A percentile compares a stretch with the other conserved stretches of the same genome.
Evolutionary conservation across 345 rosid species (phyloP).

Genomic region (Nephelium lappaceum): DNA sequence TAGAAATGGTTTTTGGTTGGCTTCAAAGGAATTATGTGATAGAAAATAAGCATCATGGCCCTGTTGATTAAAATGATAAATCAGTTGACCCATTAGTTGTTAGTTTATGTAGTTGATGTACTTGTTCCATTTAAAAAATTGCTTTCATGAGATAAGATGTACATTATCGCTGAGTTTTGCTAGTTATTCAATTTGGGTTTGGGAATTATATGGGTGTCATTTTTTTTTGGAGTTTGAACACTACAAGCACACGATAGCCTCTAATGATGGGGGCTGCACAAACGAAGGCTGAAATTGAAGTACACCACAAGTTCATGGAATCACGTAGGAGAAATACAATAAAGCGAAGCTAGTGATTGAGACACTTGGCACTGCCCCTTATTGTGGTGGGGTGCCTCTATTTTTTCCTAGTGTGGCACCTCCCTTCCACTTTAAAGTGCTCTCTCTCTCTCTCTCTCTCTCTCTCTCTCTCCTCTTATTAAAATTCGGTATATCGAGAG

Average conservation of each 20-base stretch:
- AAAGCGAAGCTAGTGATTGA: conserved; percentile 17
- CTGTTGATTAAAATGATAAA: neutral
- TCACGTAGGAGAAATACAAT: neutral
- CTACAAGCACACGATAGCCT: neutral
- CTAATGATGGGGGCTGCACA: conserved; percentile 28
- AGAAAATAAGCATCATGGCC: neutral
- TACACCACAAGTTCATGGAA: conserved; percentile 10
- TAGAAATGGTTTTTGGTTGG: neutral
- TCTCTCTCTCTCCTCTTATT: too few relatives aligned
- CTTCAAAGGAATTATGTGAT: neutral
- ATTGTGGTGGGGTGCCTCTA: conserved; percentile 19
- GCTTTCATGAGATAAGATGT: conserved; percentile 9
- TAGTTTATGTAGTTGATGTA: neutral
- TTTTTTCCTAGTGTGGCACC: conserved; percentile 25
- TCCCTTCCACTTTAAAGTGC: conserved; percentile 24
- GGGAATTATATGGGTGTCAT: neutral
- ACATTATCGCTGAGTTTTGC: neutral
- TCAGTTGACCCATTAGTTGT: neutral
- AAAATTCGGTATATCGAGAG: neutral
- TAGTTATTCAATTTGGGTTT: neutral
- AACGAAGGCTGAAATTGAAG: conserved; percentile 28
- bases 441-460: neutral
- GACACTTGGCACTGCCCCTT: conserved; percentile 28
- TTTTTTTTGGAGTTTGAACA: neutral
- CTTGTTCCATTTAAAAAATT: conserved; percentile 7